Evolutionary conservation across 805 yeast species (phyloP).

Genomic region (Jamesozyma lodderae): DNA sequence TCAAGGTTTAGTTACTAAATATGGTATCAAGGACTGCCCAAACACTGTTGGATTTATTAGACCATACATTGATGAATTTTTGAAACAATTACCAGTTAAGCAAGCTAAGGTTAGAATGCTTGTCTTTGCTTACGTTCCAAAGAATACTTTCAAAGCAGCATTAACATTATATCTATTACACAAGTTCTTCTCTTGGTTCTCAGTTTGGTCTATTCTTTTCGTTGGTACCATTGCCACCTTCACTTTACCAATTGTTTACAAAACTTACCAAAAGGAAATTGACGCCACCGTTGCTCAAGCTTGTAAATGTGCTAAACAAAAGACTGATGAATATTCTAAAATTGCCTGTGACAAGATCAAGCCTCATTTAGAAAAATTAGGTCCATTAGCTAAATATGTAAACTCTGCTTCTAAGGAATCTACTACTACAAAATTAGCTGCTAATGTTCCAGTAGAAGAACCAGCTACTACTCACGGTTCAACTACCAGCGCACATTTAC

Average conservation of each 20-base stretch:
- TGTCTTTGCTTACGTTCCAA: conserved; percentile 60
- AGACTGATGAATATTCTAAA: conserved; percentile 37
- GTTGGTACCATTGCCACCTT: conserved; percentile 53
- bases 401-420: conserved; percentile 41
- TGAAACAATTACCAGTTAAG: conserved; percentile 36
- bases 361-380: conserved; percentile 53
- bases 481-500: conserved; percentile 34
- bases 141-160: conserved; percentile 65
- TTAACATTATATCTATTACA: conserved; percentile 54
- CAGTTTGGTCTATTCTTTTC: conserved; percentile 59
- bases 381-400: conserved; percentile 57
- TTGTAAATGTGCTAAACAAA: conserved; percentile 40
- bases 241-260: conserved; percentile 67
- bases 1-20: conserved; percentile 66
- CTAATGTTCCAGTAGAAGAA: conserved; percentile 21
- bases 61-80: conserved; percentile 24
- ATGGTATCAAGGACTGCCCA: conserved; percentile 45
- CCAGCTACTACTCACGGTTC: conserved; percentile 29
- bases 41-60: conserved; percentile 26
- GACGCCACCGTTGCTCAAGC: conserved; percentile 49
- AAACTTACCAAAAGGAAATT: conserved; percentile 66
- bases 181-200: conserved; percentile 66
- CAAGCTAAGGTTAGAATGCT: conserved; percentile 50
- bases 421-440: conserved; percentile 21
- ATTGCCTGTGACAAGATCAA: conserved; percentile 46